Conservation (phyloP, 805 yeast species). For the Suhomyces sp. region DNA sequence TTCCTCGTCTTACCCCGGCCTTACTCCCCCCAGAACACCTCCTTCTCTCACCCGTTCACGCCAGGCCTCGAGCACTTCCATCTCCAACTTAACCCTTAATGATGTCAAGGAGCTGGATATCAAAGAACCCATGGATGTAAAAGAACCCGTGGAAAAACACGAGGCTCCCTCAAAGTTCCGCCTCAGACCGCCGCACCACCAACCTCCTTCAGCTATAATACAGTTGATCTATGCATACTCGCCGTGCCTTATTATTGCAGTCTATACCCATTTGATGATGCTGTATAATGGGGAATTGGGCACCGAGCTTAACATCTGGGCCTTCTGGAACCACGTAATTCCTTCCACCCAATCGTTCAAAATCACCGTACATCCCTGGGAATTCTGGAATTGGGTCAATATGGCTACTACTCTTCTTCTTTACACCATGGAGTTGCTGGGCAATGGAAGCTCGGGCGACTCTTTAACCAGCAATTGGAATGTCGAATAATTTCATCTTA, state of each 20-base stretch:
- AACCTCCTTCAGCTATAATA: constrained; percentile 39
- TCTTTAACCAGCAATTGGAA: constrained; percentile 43
- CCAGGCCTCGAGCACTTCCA: constrained; percentile 20
- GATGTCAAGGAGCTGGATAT: not conserved
- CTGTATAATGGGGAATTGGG: constrained; percentile 79
- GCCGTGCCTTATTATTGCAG: constrained; percentile 92
- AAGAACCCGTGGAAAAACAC: not conserved
- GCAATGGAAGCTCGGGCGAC: constrained; percentile 28
- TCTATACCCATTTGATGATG: constrained; percentile 89
- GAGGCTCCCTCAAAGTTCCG: constrained; percentile 10
- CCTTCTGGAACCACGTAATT: constrained; percentile 40
- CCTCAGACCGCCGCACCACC: constrained; percentile 14
- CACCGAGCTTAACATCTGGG: constrained; percentile 59
- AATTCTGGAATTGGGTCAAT: constrained; percentile 96
- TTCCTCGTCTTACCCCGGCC: constrained; percentile 30
- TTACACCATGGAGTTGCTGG: constrained; percentile 72
- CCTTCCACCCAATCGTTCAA: constrained; percentile 13
- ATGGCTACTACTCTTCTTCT: constrained; percentile 76
- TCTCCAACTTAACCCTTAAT: not conserved
- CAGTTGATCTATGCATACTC: constrained; percentile 78
- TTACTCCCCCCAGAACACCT: constrained; percentile 41
- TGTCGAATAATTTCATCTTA: constrained; percentile 25
- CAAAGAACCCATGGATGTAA: not conserved
- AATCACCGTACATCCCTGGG: constrained; percentile 67
- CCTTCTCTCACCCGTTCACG: constrained; percentile 29